A percentile compares a stretch with the other conserved stretches of the same genome.
Evolutionary conservation across 306 rosid species (phyloP).

Genomic region (Dalbergia cochinchinensis): DNA sequence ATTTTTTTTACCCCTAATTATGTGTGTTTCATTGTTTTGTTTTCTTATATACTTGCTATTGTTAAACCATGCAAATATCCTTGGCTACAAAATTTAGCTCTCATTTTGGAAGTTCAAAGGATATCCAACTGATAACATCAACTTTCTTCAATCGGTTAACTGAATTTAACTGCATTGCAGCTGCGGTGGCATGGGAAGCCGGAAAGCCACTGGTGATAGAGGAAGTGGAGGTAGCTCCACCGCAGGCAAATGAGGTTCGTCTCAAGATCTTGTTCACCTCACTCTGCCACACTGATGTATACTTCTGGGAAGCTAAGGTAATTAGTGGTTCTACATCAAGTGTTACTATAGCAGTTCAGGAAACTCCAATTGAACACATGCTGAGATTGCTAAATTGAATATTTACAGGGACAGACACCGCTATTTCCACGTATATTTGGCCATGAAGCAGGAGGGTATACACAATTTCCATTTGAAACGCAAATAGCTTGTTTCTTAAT

Average conservation of each 20-base stretch:
- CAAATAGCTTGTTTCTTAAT: background rate
- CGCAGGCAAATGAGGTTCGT: slow-evolving; percentile 42
- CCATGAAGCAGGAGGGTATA: slow-evolving; percentile 61
- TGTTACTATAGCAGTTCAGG: background rate
- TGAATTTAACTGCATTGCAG: background rate
- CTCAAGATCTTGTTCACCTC: slow-evolving; percentile 41
- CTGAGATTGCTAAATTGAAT: slow-evolving; percentile 14
- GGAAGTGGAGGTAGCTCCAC: slow-evolving; percentile 43
- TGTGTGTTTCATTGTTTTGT: too few relatives aligned
- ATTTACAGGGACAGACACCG: slow-evolving; percentile 47
- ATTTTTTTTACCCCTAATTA: too few relatives aligned
- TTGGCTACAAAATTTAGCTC: too few relatives aligned
- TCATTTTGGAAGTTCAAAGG: too few relatives aligned
- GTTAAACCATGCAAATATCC: too few relatives aligned
- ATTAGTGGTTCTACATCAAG: background rate
- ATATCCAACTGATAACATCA: too few relatives aligned
- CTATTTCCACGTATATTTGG: slow-evolving; percentile 56
- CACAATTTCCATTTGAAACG: slow-evolving; percentile 7
- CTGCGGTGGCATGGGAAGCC: slow-evolving; percentile 44
- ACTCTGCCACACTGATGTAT: slow-evolving; percentile 46
- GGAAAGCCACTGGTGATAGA: slow-evolving; percentile 45
- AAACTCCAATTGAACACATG: background rate
- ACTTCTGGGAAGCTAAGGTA: slow-evolving; percentile 49
- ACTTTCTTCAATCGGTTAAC: background rate
- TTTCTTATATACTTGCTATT: too few relatives aligned